Conservation (phyloP, 75 land plant genomes). For the Azolla pinnata region DNA sequence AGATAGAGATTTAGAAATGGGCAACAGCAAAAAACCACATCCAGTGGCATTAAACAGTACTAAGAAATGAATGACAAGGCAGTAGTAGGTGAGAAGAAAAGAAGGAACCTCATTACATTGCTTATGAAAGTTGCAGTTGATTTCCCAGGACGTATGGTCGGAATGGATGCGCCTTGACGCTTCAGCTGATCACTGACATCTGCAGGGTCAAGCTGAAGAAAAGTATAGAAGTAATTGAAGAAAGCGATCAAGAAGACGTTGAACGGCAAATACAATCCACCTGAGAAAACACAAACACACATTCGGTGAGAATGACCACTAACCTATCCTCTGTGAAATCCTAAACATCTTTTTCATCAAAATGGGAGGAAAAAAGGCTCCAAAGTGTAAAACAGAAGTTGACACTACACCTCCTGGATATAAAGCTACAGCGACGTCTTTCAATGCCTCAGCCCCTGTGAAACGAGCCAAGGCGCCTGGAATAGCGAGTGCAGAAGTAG, state of each 20-base stretch:
- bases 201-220: slow-evolving; percentile 94
- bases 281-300: too few species aligned
- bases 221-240: slow-evolving; percentile 99
- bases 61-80: too few species aligned
- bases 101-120: slow-evolving; percentile 75
- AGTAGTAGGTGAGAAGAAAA: too few species aligned
- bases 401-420: slow-evolving; percentile 97
- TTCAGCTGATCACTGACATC: slow-evolving; percentile 99
- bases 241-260: slow-evolving; percentile 94
- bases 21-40: neutral
- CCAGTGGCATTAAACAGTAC: too few species aligned
- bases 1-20: too few species aligned
- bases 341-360: neutral
- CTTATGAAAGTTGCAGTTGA: slow-evolving; percentile 77
- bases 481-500: slow-evolving; percentile 91
- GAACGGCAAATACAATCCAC: slow-evolving; percentile 83
- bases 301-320: too few species aligned
- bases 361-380: neutral
- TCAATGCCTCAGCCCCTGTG: slow-evolving; percentile 61
- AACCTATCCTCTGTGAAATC: neutral
- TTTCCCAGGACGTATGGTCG: slow-evolving; percentile 92
- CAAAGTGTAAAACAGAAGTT: slow-evolving; percentile 4
- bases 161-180: slow-evolving; percentile 98
- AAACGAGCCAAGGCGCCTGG: slow-evolving; percentile 91
- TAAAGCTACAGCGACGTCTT: slow-evolving; percentile 76